Evolutionary conservation across 2,329 filamentous ascomycete genomes (phyloP).

Genomic region (Lojkania enalia): DNA sequence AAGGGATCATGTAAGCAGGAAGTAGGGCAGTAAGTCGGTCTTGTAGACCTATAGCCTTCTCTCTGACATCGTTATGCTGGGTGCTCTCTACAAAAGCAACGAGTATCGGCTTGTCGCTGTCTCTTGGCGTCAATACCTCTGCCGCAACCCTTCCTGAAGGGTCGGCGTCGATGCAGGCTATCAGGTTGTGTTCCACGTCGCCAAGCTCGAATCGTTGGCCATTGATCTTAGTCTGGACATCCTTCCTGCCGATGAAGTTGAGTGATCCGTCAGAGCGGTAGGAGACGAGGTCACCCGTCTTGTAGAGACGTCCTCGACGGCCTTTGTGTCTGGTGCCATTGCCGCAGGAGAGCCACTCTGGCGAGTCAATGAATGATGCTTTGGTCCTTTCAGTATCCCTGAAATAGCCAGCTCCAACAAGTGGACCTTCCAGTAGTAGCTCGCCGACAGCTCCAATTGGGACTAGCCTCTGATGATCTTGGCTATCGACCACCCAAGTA

Average conservation of each 20-base stretch:
- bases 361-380: slow-evolving; percentile 32
- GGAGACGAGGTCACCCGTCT: slow-evolving; percentile 13
- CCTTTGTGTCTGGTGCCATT: not conserved
- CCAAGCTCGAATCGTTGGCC: slow-evolving; percentile 17
- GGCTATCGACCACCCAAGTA: slow-evolving; percentile 40
- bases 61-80: slow-evolving; percentile 2
- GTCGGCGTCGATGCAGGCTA: not conserved
- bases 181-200: slow-evolving; percentile 20
- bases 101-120: slow-evolving; percentile 5
- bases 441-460: slow-evolving; percentile 11
- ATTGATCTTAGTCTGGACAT: slow-evolving; percentile 14
- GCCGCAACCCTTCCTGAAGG: not conserved
- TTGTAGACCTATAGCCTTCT: slow-evolving; percentile 1
- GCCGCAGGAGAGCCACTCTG: slow-evolving; percentile 4
- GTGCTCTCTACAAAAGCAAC: slow-evolving; percentile 4
- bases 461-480: slow-evolving; percentile 19
- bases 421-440: slow-evolving; percentile 23
- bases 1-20: slow-evolving; percentile 20
- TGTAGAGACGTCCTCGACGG: slow-evolving; percentile 3
- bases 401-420: slow-evolving; percentile 27
- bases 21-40: slow-evolving; percentile 7
- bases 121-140: slow-evolving; percentile 6
- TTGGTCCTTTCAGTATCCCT: slow-evolving; percentile 23
- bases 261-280: slow-evolving; percentile 10
- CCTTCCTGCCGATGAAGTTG: slow-evolving; percentile 1